Evolutionary conservation across 2,329 filamentous ascomycete species (phyloP).

Genomic region (Pseudogymnoascus sp.): DNA sequence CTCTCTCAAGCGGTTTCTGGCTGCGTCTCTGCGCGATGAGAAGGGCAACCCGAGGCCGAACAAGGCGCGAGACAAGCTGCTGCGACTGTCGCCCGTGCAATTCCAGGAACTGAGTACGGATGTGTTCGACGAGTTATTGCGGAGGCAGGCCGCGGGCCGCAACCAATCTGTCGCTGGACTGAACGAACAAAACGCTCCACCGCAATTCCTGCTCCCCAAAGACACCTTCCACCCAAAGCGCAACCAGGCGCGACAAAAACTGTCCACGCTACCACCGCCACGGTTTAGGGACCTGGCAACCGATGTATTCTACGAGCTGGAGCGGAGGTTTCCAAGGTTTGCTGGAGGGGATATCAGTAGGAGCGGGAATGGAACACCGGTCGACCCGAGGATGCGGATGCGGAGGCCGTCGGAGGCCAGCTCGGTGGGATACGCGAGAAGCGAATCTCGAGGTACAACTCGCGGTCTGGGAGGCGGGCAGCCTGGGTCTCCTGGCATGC

Average conservation of each 20-base stretch:
- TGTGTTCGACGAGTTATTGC: slow-evolving; percentile 89
- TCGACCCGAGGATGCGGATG: slow-evolving; percentile 35
- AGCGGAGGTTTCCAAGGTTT: slow-evolving; percentile 82
- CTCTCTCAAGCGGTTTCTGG: slow-evolving; percentile 62
- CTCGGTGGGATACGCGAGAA: slow-evolving; percentile 40
- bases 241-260: slow-evolving; percentile 93
- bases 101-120: slow-evolving; percentile 98
- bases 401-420: slow-evolving; percentile 50
- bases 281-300: slow-evolving; percentile 89
- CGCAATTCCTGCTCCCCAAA: slow-evolving; percentile 75
- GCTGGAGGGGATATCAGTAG: slow-evolving; percentile 60
- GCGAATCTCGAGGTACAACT: slow-evolving; percentile 31
- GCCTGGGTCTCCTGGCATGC: slow-evolving; percentile 53
- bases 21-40: slow-evolving; percentile 65
- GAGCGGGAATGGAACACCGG: slow-evolving; percentile 51
- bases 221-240: slow-evolving; percentile 90
- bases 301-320: slow-evolving; percentile 92
- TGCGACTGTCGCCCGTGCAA: slow-evolving; percentile 82
- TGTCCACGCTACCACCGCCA: slow-evolving; percentile 79
- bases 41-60: slow-evolving; percentile 70
- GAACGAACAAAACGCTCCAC: slow-evolving; percentile 43
- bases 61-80: slow-evolving; percentile 87
- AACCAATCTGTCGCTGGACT: slow-evolving; percentile 47
- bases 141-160: slow-evolving; percentile 66
- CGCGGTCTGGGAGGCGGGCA: slow-evolving; percentile 35